phyloP scores from a whole-genome alignment of 495 filamentous ascomycete species.

The Xylaria bambusicola region DNA sequence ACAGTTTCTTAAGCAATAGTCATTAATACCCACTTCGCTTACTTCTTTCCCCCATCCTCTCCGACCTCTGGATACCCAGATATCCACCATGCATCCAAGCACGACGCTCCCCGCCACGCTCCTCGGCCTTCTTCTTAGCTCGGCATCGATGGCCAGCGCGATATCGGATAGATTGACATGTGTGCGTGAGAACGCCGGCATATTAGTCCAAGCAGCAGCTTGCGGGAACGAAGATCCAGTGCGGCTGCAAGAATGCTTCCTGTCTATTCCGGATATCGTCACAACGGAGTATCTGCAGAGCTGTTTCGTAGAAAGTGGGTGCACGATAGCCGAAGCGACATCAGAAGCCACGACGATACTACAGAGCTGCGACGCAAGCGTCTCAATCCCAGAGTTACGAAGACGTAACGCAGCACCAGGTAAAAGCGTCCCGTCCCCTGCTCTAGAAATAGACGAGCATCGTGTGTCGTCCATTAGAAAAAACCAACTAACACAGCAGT shows the following conservation, averaged over 20 bases:
- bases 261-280: conserved; percentile 17
- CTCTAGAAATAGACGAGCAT: no score
- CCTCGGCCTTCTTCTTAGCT: conserved; percentile 16
- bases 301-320: conserved; percentile 44
- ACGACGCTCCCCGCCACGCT: conserved; percentile 16
- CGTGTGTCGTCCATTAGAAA: no score
- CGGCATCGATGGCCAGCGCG: conserved; percentile 13
- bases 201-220: conserved; percentile 33
- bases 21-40: no score
- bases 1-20: no score
- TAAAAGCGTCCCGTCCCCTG: background rate
- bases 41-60: no score
- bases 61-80: background rate
- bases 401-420: conserved; percentile 25
- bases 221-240: conserved; percentile 42
- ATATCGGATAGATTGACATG: conserved; percentile 32
- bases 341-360: conserved; percentile 38
- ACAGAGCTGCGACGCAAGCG: conserved; percentile 28
- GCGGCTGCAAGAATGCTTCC: conserved; percentile 40
- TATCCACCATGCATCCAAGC: background rate
- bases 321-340: conserved; percentile 37
- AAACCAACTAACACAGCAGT: background rate
- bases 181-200: conserved; percentile 31
- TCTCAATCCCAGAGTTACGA: conserved; percentile 32
- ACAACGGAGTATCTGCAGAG: conserved; percentile 32